Conservation (phyloP, 2,329 filamentous ascomycete species). For the Aureobasidium subglaciale region DNA sequence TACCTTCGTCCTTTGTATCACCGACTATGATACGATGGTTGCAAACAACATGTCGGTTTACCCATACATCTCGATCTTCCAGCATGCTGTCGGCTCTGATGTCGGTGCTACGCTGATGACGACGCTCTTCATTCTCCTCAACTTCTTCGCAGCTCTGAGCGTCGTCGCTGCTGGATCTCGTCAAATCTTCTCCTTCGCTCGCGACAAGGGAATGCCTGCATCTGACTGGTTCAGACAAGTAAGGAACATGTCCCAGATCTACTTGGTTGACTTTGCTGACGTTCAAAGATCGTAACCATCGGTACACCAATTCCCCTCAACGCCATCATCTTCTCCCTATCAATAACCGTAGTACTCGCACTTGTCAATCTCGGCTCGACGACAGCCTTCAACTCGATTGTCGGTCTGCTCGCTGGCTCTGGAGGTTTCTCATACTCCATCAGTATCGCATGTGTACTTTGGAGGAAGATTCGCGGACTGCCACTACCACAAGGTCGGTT, state of each 20-base stretch:
- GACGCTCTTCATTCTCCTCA: conserved; percentile 33
- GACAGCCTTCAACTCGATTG: conserved; percentile 37
- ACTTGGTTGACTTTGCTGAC: conserved; percentile 18
- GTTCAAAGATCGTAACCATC: not conserved
- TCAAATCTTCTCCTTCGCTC: conserved; percentile 38
- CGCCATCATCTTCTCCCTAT: conserved; percentile 22
- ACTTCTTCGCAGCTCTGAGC: conserved; percentile 29
- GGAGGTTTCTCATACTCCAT: conserved; percentile 36
- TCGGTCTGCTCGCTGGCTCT: conserved; percentile 33
- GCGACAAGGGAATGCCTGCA: conserved; percentile 33
- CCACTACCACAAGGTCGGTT: conserved; percentile 20
- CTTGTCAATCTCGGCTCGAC: conserved; percentile 31
- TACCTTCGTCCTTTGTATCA: conserved; percentile 33
- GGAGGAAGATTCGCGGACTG: not conserved
- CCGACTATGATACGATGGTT: conserved; percentile 27
- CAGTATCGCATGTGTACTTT: conserved; percentile 28
- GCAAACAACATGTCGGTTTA: conserved; percentile 31
- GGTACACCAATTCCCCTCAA: conserved; percentile 22
- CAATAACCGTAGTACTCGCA: conserved; percentile 25
- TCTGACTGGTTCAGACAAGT: conserved; percentile 24
- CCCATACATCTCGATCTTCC: conserved; percentile 15
- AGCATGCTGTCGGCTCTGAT: conserved; percentile 21
- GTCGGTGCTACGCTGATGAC: conserved; percentile 31
- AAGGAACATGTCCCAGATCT: conserved; percentile 1
- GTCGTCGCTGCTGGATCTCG: conserved; percentile 35